Evolutionary conservation across 2,329 filamentous ascomycete genomes (phyloP), one percentile per base, ranked within the genome.

Genomic region (Westerdykella ornata): DNA sequence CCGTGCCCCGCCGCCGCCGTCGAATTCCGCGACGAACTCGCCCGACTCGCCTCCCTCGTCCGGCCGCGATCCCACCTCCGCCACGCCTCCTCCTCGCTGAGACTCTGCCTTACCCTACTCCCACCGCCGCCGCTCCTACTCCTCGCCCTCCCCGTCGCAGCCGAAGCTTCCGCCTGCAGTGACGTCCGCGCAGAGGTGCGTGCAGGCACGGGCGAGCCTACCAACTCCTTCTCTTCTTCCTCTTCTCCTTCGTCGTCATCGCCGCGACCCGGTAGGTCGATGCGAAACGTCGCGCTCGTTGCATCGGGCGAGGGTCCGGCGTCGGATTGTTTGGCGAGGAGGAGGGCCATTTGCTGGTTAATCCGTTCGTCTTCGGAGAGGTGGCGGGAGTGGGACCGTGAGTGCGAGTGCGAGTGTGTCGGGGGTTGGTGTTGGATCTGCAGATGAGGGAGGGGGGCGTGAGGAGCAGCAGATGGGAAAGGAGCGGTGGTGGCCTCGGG

Each of bases 331-430:
- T 60, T 60, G 41, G 62, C 53, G 13, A 74, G 65, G 0, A 76
- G 62, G 46, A 68, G 62, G n/a, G 71, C 64, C 67, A 74, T 72
- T 46, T 75, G 72, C 48, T 72, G 69, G 20, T 71, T 69, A 43
- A 73, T 69, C 44, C 68, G 60, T 37, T 75, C 72, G 40, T 74
- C 70, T 50, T 76, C 72, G 16, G 65, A 65, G 40, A 72, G 48
- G 0, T 54, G 41, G 3, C 50, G 26, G 16, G 11, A 37, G 31
- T 14, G 45, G 30, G 16, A 3, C 29, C 16, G 20, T 32, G 37
- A 43, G 45, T 20, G 38, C 30, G 37, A 30, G 37, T 13, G 28
- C 52, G 22, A 19, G 38, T 35, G 30, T 33, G 34, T 38, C 12
- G 39, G 14, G 15, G 16, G 19, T 29, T 12, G 20, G 12, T 22